These are phyloP conservation scores for Leucaena leucocephala DNA, from an alignment of 306 rosid species.

Conservation along the genomic window DNA sequence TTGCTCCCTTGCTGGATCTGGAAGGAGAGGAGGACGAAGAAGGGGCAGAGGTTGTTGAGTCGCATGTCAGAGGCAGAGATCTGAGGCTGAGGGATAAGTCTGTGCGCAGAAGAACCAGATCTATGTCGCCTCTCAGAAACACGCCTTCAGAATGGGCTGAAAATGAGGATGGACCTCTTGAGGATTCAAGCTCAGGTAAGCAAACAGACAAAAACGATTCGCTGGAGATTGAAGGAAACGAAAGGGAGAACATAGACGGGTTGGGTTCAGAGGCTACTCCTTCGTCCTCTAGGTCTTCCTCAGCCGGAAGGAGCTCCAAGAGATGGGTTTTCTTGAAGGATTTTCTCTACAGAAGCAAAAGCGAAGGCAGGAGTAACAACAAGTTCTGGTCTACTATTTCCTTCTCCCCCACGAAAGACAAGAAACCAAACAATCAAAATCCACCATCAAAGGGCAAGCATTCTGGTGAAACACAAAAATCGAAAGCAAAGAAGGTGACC, in stretches of 20 bases:
- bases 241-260: conserved; percentile 42
- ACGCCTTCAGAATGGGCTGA: conserved; percentile 59
- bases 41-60: conserved; percentile 20
- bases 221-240: conserved; percentile 44
- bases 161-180: conserved; percentile 28
- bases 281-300: conserved; percentile 87
- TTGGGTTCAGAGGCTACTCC: conserved; percentile 53
- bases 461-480: conserved; percentile 41
- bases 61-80: conserved; percentile 77
- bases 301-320: conserved; percentile 90
- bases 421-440: conserved; percentile 45
- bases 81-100: conserved; percentile 71
- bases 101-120: conserved; percentile 80
- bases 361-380: conserved; percentile 91
- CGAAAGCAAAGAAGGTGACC: conserved; percentile 48
- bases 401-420: conserved; percentile 70
- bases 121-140: conserved; percentile 83
- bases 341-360: conserved; percentile 85
- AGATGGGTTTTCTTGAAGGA: conserved; percentile 89
- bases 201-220: not conserved
- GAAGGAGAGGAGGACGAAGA: conserved; percentile 50
- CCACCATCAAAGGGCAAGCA: conserved; percentile 41
- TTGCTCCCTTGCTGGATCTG: conserved; percentile 82
- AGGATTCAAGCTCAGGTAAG: not conserved
- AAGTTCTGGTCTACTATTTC: conserved; percentile 91